These are phyloP conservation scores for Austropuccinia psidii DNA, from an alignment of 1,284 basidiomycete species.

Conservation along the genomic window DNA sequence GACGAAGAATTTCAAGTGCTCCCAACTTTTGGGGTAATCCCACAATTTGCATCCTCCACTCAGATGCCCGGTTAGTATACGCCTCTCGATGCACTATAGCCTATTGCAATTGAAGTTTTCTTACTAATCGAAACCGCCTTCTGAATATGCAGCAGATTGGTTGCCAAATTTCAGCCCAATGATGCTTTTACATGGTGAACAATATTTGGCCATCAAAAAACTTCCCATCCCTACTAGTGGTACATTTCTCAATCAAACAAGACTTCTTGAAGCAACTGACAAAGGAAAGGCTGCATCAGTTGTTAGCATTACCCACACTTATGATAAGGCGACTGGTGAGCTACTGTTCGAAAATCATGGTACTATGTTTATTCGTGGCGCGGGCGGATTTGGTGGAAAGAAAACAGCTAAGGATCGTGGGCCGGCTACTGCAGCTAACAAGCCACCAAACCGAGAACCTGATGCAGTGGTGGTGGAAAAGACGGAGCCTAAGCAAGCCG, in stretches of 20 bases:
- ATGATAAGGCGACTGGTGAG: conserved; percentile 68
- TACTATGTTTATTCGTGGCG: conserved; percentile 85
- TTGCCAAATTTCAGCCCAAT: conserved; percentile 92
- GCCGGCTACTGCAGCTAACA: conserved; percentile 73
- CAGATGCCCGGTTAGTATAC: conserved; percentile 44
- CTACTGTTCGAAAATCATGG: conserved; percentile 86
- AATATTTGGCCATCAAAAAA: conserved; percentile 80
- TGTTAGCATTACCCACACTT: conserved; percentile 67
- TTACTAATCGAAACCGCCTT: not conserved
- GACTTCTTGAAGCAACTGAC: conserved; percentile 63
- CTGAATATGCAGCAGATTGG: conserved; percentile 61
- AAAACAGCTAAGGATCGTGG: conserved; percentile 85
- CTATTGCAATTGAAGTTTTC: not conserved
- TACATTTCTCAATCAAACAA: conserved; percentile 68
- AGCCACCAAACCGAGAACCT: conserved; percentile 69
- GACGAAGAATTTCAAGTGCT: conserved; percentile 76
- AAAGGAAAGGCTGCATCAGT: conserved; percentile 89
- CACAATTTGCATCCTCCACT: conserved; percentile 70
- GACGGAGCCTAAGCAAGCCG: conserved; percentile 72
- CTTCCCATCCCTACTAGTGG: conserved; percentile 73
- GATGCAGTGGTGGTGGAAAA: conserved; percentile 80
- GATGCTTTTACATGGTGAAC: conserved; percentile 96
- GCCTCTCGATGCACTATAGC: not conserved
- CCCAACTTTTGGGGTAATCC: conserved; percentile 91
- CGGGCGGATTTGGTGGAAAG: conserved; percentile 91